Evolutionary conservation across 2,329 filamentous ascomycete genomes (phyloP).

Genomic region (Trichoderma harzianum): DNA sequence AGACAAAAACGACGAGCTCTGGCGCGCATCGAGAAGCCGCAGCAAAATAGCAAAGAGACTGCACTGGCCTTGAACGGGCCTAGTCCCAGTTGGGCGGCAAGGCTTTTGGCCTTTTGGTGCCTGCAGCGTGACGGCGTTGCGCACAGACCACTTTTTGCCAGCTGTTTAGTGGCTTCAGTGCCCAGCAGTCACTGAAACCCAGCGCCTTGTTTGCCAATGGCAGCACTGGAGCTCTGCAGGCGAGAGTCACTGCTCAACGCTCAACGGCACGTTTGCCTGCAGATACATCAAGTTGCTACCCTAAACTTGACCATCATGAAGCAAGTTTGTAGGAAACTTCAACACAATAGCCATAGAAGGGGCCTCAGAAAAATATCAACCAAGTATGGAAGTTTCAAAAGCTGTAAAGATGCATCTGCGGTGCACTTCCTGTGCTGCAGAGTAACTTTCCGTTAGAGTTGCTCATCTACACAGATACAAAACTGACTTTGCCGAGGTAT

Average conservation of each 20-base stretch:
- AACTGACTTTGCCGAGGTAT: too few species aligned
- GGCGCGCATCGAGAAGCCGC: constrained; percentile 10
- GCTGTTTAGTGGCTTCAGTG: not conserved
- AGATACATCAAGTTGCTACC: not conserved
- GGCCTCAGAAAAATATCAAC: not conserved
- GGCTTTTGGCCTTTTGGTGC: not conserved
- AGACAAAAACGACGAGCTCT: constrained; percentile 3
- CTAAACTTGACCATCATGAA: not conserved
- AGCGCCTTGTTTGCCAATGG: not conserved
- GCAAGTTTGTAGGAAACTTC: not conserved
- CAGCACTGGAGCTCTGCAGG: not conserved
- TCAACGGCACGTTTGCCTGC: too few species aligned
- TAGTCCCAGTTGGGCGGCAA: constrained; percentile 13
- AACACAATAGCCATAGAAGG: not conserved
- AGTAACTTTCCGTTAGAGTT: not conserved
- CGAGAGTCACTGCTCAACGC: not conserved
- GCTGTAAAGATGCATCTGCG: not conserved
- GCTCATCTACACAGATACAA: not conserved
- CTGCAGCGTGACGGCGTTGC: not conserved
- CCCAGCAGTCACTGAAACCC: not conserved
- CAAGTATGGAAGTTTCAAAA: not conserved
- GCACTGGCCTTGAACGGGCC: not conserved
- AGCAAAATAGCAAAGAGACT: not conserved
- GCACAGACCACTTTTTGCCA: constrained; percentile 11
- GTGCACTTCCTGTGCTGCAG: not conserved